Evolutionary conservation across 2,329 filamentous ascomycete species (phyloP).

Genomic region (Sarocladium oryzae): DNA sequence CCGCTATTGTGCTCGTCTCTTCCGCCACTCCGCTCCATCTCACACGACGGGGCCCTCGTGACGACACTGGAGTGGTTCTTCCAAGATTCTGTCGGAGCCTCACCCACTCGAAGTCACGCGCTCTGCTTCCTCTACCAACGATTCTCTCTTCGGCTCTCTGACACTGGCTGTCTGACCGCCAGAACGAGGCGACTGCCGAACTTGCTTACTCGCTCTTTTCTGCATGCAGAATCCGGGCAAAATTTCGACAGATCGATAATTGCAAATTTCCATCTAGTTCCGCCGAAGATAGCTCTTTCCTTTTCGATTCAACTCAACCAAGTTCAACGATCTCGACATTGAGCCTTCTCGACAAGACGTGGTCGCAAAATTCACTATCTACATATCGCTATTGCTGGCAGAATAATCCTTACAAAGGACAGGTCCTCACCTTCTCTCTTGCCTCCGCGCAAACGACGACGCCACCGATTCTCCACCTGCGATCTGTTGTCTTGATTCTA

Average conservation of each 20-base stretch:
- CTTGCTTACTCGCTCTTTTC: too few relatives aligned
- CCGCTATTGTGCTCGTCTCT: not conserved
- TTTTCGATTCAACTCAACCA: too few relatives aligned
- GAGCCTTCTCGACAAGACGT: too few relatives aligned
- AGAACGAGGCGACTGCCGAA: too few relatives aligned
- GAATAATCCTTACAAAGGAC: too few relatives aligned
- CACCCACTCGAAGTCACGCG: not conserved
- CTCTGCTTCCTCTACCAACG: not conserved
- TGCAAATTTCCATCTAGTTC: too few relatives aligned
- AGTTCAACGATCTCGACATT: too few relatives aligned
- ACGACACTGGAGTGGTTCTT: not conserved
- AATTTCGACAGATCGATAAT: too few relatives aligned
- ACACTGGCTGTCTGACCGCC: not conserved
- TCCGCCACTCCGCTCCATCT: not conserved
- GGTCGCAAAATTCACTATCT: too few relatives aligned
- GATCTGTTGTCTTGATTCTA: not conserved
- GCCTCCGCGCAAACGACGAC: not conserved
- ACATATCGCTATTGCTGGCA: too few relatives aligned
- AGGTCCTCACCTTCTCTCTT: too few relatives aligned
- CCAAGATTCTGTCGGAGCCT: not conserved
- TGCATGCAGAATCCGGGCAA: not conserved
- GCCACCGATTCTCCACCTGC: constrained; percentile 3
- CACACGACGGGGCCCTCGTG: not conserved
- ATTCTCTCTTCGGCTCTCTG: not conserved
- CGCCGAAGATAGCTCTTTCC: too few relatives aligned